Percentiles rank a stretch among this genome's conserved stretches.
These are phyloP conservation scores for Backusella circina DNA, from an alignment of 192 early-diverging fungal genomes.

Conservation along the genomic window DNA sequence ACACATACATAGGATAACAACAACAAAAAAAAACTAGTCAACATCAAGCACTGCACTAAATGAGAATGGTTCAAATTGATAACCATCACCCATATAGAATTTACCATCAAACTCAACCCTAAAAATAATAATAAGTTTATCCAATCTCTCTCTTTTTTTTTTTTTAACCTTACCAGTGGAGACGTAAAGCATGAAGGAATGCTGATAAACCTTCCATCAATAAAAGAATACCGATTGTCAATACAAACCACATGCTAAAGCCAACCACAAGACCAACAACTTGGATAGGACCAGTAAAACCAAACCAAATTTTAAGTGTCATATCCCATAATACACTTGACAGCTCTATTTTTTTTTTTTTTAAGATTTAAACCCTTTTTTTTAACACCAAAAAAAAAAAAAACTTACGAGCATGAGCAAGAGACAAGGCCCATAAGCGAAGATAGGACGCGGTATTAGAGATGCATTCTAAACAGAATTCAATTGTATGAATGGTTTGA, in stretches of 20 bases:
- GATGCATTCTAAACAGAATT: slow-evolving; percentile 92
- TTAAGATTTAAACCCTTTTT: background rate
- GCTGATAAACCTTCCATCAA: slow-evolving; percentile 87
- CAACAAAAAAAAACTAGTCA: background rate
- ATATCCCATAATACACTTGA: slow-evolving; percentile 97
- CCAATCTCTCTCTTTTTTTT: background rate
- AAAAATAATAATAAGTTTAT: background rate
- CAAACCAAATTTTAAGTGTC: slow-evolving; percentile 62
- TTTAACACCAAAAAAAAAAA: background rate
- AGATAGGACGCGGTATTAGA: slow-evolving; percentile 99
- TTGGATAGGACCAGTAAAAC: slow-evolving; percentile 47
- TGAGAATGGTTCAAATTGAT: slow-evolving; percentile 88
- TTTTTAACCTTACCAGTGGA: slow-evolving; percentile 64
- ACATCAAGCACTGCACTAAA: slow-evolving; percentile 44
- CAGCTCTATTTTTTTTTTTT: slow-evolving; percentile 46
- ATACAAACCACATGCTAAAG: slow-evolving; percentile 84
- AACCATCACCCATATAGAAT: slow-evolving; percentile 89
- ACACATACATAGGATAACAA: background rate
- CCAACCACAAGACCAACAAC: slow-evolving; percentile 72
- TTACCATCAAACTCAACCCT: slow-evolving; percentile 95
- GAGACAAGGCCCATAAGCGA: slow-evolving; percentile 95
- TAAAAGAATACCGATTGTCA: slow-evolving; percentile 77
- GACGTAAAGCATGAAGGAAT: slow-evolving; percentile 86
- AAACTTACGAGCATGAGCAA: slow-evolving; percentile 80
- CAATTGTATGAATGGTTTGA: slow-evolving; percentile 97